A percentile compares a stretch with the other conserved stretches of the same genome.
Evolutionary conservation across 202 grass and related monocot genomes (phyloP).

Genomic region (Miscanthus sacchariflorus): DNA sequence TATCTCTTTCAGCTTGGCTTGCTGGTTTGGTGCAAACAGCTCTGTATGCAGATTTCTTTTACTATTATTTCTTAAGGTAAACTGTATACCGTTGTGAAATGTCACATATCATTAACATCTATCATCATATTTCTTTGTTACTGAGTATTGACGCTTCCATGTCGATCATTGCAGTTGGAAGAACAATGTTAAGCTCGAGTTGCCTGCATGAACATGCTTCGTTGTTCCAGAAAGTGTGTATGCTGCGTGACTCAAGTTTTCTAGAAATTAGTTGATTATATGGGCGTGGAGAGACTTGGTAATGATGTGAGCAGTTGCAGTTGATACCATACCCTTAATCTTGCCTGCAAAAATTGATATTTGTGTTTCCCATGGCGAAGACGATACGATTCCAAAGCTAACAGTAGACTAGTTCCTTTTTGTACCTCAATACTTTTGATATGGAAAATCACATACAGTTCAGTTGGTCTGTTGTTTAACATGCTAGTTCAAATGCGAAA

Average conservation of each 20-base stretch:
- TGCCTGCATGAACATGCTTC: constrained; percentile 70
- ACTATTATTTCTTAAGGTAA: constrained; percentile 98
- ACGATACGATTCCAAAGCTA: constrained; percentile 36
- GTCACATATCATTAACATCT: not conserved
- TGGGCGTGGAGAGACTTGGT: constrained; percentile 39
- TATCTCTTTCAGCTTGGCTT: constrained; percentile 78
- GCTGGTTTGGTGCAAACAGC: constrained; percentile 90
- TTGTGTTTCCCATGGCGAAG: constrained; percentile 43
- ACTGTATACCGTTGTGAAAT: not conserved
- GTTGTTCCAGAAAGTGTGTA: not conserved
- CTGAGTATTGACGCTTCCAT: not conserved
- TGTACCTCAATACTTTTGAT: constrained; percentile 9
- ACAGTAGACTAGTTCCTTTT: constrained; percentile 52
- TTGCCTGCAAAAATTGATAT: constrained; percentile 38
- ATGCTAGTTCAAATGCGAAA: not conserved
- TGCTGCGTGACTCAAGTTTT: constrained; percentile 27
- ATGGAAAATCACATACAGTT: constrained; percentile 25
- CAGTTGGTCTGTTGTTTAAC: constrained; percentile 33
- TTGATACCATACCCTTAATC: constrained; percentile 25
- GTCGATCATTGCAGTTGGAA: constrained; percentile 76
- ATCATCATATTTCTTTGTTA: not conserved
- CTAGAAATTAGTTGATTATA: constrained; percentile 40
- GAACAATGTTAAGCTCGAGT: constrained; percentile 92
- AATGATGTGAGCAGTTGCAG: constrained; percentile 32
- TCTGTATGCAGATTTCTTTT: constrained; percentile 97